phyloP scores from a whole-genome alignment of 139 green algal genomes.

The Desmodesmus armatus region DNA sequence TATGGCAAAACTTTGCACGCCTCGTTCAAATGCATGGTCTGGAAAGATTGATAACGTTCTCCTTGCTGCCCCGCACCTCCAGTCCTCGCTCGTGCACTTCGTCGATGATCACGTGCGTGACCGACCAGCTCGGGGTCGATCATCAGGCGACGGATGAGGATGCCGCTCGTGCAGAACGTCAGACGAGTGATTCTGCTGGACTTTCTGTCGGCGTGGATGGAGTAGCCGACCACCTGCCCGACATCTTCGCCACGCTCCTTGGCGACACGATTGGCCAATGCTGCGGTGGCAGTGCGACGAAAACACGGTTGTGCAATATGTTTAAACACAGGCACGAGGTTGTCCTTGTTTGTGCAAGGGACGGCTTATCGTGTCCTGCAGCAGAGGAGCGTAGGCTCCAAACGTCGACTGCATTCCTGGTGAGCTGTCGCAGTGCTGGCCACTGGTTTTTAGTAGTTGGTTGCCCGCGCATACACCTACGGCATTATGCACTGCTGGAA shows the following conservation, averaged over 20 bases:
- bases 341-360: no score
- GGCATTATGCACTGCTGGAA: no score
- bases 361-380: no score
- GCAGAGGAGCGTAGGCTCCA: no score
- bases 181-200: slow-evolving; percentile 44
- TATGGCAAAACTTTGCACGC: no score
- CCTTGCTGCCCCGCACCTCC: slow-evolving; percentile 44
- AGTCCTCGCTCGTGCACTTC: slow-evolving; percentile 90
- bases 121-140: slow-evolving; percentile 54
- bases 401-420: no score
- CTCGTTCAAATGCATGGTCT: no score
- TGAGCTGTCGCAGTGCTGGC: not conserved
- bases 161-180: slow-evolving; percentile 62
- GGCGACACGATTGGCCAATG: slow-evolving; percentile 70
- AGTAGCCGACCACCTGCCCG: slow-evolving; percentile 71
- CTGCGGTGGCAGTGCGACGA: not conserved
- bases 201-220: slow-evolving; percentile 45
- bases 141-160: slow-evolving; percentile 73
- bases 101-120: slow-evolving; percentile 78
- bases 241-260: slow-evolving; percentile 67
- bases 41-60: no score
- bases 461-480: no score
- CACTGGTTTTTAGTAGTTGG: no score
- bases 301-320: no score
- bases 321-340: not conserved